These are phyloP conservation scores for Pleurotus sapidus DNA, from an alignment of 768 basidiomycete species.

Conservation along the genomic window DNA sequence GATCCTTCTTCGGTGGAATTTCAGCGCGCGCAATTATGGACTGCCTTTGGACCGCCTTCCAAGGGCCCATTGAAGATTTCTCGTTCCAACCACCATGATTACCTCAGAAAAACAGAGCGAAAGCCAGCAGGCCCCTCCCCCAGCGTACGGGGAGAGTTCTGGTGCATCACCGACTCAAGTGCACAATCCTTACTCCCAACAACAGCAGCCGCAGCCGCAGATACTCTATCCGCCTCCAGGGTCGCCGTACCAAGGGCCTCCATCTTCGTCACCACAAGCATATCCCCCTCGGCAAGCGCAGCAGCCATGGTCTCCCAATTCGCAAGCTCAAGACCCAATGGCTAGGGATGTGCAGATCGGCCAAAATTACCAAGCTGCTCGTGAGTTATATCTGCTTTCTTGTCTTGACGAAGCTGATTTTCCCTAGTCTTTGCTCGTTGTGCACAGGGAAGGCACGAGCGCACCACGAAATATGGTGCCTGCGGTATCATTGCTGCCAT, in stretches of 20 bases:
- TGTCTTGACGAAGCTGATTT: conserved; percentile 9
- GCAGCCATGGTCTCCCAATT: not conserved
- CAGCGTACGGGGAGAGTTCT: not conserved
- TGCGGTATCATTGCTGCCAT: conserved; percentile 27
- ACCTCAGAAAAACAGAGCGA: not conserved
- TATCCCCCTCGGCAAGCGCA: not conserved
- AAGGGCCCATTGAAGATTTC: not conserved
- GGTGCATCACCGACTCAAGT: not conserved
- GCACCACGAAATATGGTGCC: conserved; percentile 20
- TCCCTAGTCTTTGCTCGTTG: conserved; percentile 20
- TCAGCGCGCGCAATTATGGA: not conserved
- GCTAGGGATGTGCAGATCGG: conserved; percentile 12
- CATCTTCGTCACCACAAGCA: not conserved
- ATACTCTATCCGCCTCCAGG: not conserved
- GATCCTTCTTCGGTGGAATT: too few relatives aligned
- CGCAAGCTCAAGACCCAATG: not conserved
- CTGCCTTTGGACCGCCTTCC: not conserved
- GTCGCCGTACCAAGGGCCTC: not conserved
- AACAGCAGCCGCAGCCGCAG: not conserved
- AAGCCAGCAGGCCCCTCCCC: conserved; percentile 3
- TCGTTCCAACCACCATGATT: conserved; percentile 5
- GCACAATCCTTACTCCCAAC: not conserved
- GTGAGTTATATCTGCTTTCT: conserved; percentile 12
- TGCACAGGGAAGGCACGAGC: conserved; percentile 22
- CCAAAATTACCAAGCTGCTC: conserved; percentile 20